A percentile compares a stretch with the other conserved stretches of the same genome.
Conservation (phyloP, 2,329 filamentous ascomycete species). For the Penicillium sp. region DNA sequence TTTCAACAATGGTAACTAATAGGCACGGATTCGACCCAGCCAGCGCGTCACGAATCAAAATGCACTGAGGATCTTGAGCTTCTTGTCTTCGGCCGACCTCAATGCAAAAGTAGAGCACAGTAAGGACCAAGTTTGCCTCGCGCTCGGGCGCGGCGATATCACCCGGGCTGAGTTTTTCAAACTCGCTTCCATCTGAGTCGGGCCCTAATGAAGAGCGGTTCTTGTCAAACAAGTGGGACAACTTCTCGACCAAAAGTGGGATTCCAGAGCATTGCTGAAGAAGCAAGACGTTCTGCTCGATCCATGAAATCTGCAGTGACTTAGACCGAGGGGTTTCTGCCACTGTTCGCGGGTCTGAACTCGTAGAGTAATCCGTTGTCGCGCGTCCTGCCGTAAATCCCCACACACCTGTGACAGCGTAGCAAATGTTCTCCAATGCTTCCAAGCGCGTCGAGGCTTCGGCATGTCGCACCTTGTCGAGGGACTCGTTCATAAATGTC, state of each 20-base stretch:
- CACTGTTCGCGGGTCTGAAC: constrained; percentile 37
- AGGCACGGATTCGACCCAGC: constrained; percentile 65
- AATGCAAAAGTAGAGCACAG: constrained; percentile 43
- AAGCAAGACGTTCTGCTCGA: constrained; percentile 42
- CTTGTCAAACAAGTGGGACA: constrained; percentile 42
- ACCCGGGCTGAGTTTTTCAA: constrained; percentile 33
- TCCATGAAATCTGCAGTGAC: constrained; percentile 49
- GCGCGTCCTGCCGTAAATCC: constrained; percentile 59
- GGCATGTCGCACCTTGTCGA: constrained; percentile 38
- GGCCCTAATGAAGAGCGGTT: constrained; percentile 26
- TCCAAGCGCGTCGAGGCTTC: constrained; percentile 45
- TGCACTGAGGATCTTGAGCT: constrained; percentile 21
- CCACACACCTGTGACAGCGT: constrained; percentile 68
- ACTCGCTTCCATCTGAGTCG: constrained; percentile 27
- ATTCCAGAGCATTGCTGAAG: constrained; percentile 39
- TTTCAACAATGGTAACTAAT: constrained; percentile 68
- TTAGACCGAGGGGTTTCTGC: constrained; percentile 47
- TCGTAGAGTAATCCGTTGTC: constrained; percentile 29
- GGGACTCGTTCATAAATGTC: constrained; percentile 40
- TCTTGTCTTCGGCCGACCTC: constrained; percentile 43
- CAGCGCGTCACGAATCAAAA: constrained; percentile 34
- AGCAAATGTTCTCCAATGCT: constrained; percentile 48
- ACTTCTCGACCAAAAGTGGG: constrained; percentile 35
- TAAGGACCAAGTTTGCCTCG: constrained; percentile 44
- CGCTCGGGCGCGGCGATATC: constrained; percentile 39